phyloP scores from a whole-genome alignment of 2,329 filamentous ascomycete genomes.

The Dactylellina leptospora region DNA sequence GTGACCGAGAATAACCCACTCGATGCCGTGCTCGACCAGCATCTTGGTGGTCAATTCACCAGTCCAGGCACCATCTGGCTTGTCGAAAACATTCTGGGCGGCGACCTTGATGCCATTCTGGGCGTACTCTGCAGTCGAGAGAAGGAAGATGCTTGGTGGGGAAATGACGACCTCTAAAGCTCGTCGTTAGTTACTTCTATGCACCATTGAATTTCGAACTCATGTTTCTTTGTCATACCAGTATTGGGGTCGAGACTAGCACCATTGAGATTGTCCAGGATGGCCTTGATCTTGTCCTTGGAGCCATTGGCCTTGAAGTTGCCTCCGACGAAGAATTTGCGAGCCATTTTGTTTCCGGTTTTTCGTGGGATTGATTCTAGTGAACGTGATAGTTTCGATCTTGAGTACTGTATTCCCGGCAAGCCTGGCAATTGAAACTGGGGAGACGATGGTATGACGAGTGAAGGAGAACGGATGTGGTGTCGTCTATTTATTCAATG shows the following conservation, averaged over 20 bases:
- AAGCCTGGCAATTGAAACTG: background rate
- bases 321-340: conserved; percentile 96
- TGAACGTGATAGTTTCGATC: conserved; percentile 8
- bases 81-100: conserved; percentile 96
- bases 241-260: conserved; percentile 79
- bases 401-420: too few species aligned
- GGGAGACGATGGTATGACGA: background rate
- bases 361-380: conserved; percentile 12
- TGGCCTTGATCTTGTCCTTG: conserved; percentile 85
- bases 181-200: conserved; percentile 54
- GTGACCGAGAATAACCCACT: conserved; percentile 92
- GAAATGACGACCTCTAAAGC: conserved; percentile 88
- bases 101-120: conserved; percentile 74
- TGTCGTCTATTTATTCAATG: background rate
- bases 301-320: conserved; percentile 99
- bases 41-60: conserved; percentile 94
- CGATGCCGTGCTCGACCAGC: conserved; percentile 86
- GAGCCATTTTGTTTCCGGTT: conserved; percentile 61
- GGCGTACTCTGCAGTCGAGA: conserved; percentile 74
- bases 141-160: conserved; percentile 88
- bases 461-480: background rate
- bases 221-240: conserved; percentile 66
- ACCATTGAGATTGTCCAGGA: conserved; percentile 87
- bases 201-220: conserved; percentile 9
- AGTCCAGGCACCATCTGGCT: conserved; percentile 95